Conservation (phyloP, 345 rosid genomes). For the Punica granatum region DNA sequence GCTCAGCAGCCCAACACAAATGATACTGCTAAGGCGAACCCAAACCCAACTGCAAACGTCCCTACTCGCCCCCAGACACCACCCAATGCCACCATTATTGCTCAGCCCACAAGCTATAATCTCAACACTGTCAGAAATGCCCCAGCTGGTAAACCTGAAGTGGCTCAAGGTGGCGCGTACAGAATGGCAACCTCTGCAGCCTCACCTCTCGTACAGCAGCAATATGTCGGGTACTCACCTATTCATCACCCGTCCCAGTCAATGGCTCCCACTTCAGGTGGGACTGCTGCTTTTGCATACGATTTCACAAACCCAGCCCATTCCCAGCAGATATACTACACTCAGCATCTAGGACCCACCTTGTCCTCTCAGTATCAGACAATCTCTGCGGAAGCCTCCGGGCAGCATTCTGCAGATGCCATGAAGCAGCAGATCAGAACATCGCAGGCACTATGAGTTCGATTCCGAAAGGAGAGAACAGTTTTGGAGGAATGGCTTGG, state of each 20-base stretch:
- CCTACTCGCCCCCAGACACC: constrained; percentile 50
- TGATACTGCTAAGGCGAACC: constrained; percentile 36
- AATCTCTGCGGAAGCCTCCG: constrained; percentile 26
- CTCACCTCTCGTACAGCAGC: constrained; percentile 71
- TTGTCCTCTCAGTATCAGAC: constrained; percentile 87
- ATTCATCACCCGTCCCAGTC: constrained; percentile 84
- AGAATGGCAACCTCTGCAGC: constrained; percentile 43
- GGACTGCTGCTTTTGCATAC: constrained; percentile 47
- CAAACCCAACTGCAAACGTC: constrained; percentile 12
- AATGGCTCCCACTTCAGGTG: constrained; percentile 40
- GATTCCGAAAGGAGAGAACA: constrained; percentile 28
- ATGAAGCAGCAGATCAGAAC: constrained; percentile 20
- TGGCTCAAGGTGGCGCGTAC: constrained; percentile 59
- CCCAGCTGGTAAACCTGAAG: constrained; percentile 52
- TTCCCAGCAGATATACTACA: constrained; percentile 69
- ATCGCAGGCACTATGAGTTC: constrained; percentile 11
- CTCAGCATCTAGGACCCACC: constrained; percentile 57
- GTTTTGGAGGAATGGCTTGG: constrained; percentile 54
- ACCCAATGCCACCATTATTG: constrained; percentile 46
- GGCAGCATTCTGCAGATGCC: constrained; percentile 11
- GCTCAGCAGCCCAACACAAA: constrained; percentile 46
- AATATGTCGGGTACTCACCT: constrained; percentile 66
- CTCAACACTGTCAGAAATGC: constrained; percentile 43
- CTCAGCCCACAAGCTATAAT: constrained; percentile 37
- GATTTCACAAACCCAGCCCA: constrained; percentile 59